Base-by-base conservation (phyloP, 148 eudicot genomes). In the Fagopyrum homotropicum region DNA sequence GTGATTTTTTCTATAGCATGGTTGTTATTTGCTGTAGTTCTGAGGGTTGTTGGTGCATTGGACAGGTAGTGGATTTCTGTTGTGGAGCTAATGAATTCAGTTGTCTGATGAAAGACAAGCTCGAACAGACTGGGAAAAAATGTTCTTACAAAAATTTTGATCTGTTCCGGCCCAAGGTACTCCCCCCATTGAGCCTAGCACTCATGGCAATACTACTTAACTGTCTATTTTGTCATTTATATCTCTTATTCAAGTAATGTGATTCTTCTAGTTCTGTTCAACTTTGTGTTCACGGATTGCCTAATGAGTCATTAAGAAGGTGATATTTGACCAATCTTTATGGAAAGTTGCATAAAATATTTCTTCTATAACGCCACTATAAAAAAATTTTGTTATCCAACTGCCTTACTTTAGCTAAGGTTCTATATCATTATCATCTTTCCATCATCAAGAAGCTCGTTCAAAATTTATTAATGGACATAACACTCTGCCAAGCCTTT, bases 11-110 rank as follows among this genome's bases (percentile, higher is more conserved):
- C 19, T 11, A 10, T 26, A 35, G 45, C 46, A 6, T 66, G 46
- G 15, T 35, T 35, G 46, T 64, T 43, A 12, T 69, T 69, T 69
- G 9, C 54, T 49, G 6, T 71, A 14, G 43, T 12, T 71, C 15
- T 75, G 76, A 61, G 22, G 16, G 29, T 74, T 73, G 72, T 80
- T 68, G 61, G 22, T 75, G 51, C 75, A 74, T 14, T 88, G 56
- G 72, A 71, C 93, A 95, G 99, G 73, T 95, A 55, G 99, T 95
- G 79, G 99, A 95, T 80, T 92, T 95, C 83, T 88, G 96, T 82
- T 95, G 99, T 77, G 99, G 99, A 66, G 88, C 97, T 56, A 95
- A 95, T 82, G 99, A 95, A 75, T 95, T 95, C 81, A 92, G 92
- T 80, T 80, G 79, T 79, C 81, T 92, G 66, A 77, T 90, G 93